Percentiles rank a stretch among this genome's conserved stretches.
These are phyloP conservation scores for Neonectria hederae DNA, from an alignment of 2,329 filamentous ascomycete species.

Conservation along the genomic window DNA sequence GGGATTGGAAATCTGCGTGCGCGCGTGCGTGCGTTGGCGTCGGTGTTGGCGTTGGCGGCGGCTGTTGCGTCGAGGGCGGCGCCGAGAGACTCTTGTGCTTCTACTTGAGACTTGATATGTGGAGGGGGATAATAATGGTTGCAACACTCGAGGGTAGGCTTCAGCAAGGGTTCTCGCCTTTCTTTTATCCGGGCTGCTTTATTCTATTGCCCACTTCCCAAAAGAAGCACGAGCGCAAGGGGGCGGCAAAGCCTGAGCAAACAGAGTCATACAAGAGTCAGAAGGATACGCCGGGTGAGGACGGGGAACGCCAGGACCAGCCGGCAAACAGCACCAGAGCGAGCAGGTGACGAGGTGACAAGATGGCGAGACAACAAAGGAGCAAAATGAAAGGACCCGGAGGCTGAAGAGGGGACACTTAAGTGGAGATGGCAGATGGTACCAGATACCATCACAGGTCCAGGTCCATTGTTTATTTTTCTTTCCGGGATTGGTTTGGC, in stretches of 20 bases:
- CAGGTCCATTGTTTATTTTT: constrained; percentile 24
- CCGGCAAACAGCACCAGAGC: neutral
- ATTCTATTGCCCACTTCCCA: neutral
- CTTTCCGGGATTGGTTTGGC: neutral
- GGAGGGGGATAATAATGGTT: neutral
- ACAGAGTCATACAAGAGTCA: constrained; percentile 1
- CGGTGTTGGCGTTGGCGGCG: constrained; percentile 17
- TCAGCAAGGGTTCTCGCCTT: neutral
- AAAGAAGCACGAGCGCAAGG: neutral
- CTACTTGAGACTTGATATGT: neutral
- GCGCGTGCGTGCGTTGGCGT: constrained; percentile 19
- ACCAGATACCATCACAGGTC: constrained; percentile 26
- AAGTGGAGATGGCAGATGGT: constrained; percentile 36
- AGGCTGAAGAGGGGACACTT: constrained; percentile 22
- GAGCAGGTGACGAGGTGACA: constrained; percentile 3
- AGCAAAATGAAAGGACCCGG: constrained; percentile 16
- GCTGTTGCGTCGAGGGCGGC: constrained; percentile 14
- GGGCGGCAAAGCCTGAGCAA: neutral
- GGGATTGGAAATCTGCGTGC: constrained; percentile 39
- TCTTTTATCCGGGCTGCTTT: neutral
- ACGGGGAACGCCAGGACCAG: neutral
- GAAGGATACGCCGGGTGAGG: constrained; percentile 3
- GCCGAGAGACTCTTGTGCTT: constrained; percentile 6
- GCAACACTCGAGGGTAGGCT: neutral
- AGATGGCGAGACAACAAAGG: constrained; percentile 17